Evolutionary conservation across 2,329 filamentous ascomycete species (phyloP).

Genomic region (Nemania diffusa): DNA sequence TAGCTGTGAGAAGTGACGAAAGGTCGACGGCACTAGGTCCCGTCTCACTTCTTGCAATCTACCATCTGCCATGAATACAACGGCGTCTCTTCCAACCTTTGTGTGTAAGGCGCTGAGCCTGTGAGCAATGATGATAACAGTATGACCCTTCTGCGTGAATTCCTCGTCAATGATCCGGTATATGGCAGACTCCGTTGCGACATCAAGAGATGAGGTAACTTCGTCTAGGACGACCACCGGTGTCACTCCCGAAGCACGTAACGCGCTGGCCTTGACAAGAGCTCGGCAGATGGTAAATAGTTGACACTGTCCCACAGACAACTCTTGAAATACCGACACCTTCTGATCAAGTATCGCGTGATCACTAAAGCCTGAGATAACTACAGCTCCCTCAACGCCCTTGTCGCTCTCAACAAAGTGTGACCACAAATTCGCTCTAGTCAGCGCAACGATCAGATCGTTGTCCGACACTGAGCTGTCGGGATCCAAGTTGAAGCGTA

Average conservation of each 20-base stretch:
- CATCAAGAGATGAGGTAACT: conserved; percentile 49
- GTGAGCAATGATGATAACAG: conserved; percentile 52
- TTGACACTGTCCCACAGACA: conserved; percentile 51
- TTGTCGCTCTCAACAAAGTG: conserved; percentile 16
- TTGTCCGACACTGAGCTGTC: conserved; percentile 35
- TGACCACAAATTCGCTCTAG: neutral
- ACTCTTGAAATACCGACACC: conserved; percentile 41
- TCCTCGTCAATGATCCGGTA: conserved; percentile 49
- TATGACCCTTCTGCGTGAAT: conserved; percentile 44
- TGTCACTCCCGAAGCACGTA: conserved; percentile 34
- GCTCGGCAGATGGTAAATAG: conserved; percentile 49
- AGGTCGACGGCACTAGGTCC: no score
- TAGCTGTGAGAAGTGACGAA: no score
- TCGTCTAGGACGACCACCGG: conserved; percentile 51
- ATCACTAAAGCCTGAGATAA: neutral
- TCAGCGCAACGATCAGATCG: conserved; percentile 31
- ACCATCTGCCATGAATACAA: conserved; percentile 45
- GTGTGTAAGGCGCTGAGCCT: no score
- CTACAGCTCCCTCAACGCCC: no score
- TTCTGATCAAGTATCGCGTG: conserved; percentile 43
- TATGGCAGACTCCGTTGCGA: conserved; percentile 48
- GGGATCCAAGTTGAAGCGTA: conserved; percentile 50
- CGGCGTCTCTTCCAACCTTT: conserved; percentile 45
- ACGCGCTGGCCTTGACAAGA: conserved; percentile 38
- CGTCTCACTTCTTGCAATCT: no score